A percentile compares a stretch with the other conserved stretches of the same genome.
These are phyloP conservation scores for Spizellomyces punctatus DNA, from an alignment of 192 early-diverging fungal species.

Conservation along the genomic window DNA sequence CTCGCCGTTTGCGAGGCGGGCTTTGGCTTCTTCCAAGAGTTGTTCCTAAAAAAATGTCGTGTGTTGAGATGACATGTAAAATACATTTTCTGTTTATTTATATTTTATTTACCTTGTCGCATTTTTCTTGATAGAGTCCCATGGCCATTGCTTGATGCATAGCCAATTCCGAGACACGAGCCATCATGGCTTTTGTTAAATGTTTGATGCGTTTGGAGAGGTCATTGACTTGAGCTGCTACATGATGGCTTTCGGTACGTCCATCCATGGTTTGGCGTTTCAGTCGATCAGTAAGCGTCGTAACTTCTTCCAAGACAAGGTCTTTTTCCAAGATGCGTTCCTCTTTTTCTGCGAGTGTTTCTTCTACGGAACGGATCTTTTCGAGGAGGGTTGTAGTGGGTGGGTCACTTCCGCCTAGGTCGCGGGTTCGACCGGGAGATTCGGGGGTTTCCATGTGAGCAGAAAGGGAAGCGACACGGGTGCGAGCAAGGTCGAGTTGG, in stretches of 20 bases:
- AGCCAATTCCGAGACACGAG: slow-evolving; percentile 58
- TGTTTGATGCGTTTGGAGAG: slow-evolving; percentile 56
- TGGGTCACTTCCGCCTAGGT: slow-evolving; percentile 57
- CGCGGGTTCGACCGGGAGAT: slow-evolving; percentile 46
- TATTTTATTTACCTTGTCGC: slow-evolving; percentile 50
- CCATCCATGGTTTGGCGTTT: slow-evolving; percentile 53
- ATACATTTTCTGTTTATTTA: neutral
- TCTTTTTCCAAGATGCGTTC: slow-evolving; percentile 64
- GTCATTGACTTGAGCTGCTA: slow-evolving; percentile 54
- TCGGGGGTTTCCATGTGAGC: slow-evolving; percentile 53
- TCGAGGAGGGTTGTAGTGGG: slow-evolving; percentile 45
- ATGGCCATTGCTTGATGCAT: slow-evolving; percentile 65
- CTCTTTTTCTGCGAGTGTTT: slow-evolving; percentile 61
- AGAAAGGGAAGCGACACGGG: slow-evolving; percentile 40
- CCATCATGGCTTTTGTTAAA: slow-evolving; percentile 58
- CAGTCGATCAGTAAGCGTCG: slow-evolving; percentile 49
- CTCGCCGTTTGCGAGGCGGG: slow-evolving; percentile 41
- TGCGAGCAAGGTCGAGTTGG: slow-evolving; percentile 28
- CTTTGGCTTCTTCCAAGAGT: slow-evolving; percentile 46
- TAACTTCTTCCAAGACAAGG: slow-evolving; percentile 59
- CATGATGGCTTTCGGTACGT: slow-evolving; percentile 45
- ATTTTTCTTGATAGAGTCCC: slow-evolving; percentile 61
- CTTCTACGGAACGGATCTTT: slow-evolving; percentile 56
- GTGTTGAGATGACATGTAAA: neutral
- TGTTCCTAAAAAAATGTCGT: slow-evolving; percentile 34